Evolutionary conservation across 2,329 filamentous ascomycete species (phyloP).

Genomic region (Sporothrix euskadiensis): DNA sequence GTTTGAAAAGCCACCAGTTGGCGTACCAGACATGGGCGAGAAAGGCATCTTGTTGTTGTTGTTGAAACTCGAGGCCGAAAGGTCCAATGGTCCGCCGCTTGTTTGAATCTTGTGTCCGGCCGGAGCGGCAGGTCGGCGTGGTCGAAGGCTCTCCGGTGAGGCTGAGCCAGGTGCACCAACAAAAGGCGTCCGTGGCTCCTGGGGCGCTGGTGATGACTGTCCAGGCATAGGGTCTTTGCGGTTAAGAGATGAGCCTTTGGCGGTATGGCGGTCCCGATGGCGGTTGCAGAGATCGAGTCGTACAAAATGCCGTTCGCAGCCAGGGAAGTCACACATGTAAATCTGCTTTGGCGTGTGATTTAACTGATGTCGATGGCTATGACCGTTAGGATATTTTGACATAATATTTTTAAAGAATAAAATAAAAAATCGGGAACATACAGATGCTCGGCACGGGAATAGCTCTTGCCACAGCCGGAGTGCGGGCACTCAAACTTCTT

Average conservation of each 20-base stretch:
- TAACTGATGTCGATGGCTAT: slow-evolving; percentile 83
- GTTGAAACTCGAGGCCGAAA: background rate
- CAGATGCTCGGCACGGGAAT: slow-evolving; percentile 93
- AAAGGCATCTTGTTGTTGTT: slow-evolving; percentile 40
- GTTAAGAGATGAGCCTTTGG: slow-evolving; percentile 73
- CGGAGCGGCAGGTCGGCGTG: slow-evolving; percentile 29
- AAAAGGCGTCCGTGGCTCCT: slow-evolving; percentile 46
- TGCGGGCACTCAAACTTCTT: slow-evolving; percentile 83
- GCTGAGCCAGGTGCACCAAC: slow-evolving; percentile 43
- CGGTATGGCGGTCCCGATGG: slow-evolving; percentile 77
- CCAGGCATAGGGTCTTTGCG: slow-evolving; percentile 68
- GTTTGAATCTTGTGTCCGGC: slow-evolving; percentile 35
- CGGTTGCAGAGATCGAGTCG: slow-evolving; percentile 88
- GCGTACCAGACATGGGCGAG: slow-evolving; percentile 49
- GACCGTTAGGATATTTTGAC: background rate
- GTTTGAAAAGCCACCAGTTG: slow-evolving; percentile 43
- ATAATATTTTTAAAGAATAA: no score
- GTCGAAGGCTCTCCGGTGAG: slow-evolving; percentile 52
- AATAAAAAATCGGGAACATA: slow-evolving; percentile 50
- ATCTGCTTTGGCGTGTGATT: slow-evolving; percentile 97
- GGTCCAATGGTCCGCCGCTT: slow-evolving; percentile 7
- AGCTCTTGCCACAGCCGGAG: slow-evolving; percentile 89
- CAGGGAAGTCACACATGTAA: slow-evolving; percentile 88
- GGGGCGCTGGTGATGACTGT: slow-evolving; percentile 47
- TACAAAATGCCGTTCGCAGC: slow-evolving; percentile 88